Conservation (phyloP, 495 filamentous ascomycete genomes). For the Xylaria nigripes region DNA sequence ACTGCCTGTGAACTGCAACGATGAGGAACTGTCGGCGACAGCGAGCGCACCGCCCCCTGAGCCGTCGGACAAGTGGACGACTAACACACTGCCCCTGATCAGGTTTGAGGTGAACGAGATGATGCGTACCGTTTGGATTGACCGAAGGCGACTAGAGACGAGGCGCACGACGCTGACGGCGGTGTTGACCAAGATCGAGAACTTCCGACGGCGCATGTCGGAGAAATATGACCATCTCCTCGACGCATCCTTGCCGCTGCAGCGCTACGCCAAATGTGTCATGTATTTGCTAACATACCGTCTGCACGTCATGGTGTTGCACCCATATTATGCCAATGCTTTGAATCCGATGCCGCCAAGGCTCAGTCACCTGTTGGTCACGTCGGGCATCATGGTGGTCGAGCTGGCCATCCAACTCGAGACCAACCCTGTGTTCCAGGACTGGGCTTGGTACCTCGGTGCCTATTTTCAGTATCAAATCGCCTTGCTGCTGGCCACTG, state of each 20-base stretch:
- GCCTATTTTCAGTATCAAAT: constrained; percentile 50
- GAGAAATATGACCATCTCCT: constrained; percentile 53
- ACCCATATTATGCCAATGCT: constrained; percentile 54
- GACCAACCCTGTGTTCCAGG: constrained; percentile 40
- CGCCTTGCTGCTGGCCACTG: constrained; percentile 45
- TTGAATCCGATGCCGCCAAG: constrained; percentile 41
- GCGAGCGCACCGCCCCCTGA: constrained; percentile 27
- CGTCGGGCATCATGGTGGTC: constrained; percentile 44
- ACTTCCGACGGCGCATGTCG: constrained; percentile 49
- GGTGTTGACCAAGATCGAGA: constrained; percentile 53
- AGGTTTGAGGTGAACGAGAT: constrained; percentile 68
- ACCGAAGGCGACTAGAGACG: constrained; percentile 52
- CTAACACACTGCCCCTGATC: constrained; percentile 55
- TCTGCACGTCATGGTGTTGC: constrained; percentile 55
- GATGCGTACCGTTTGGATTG: constrained; percentile 55
- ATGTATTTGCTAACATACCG: constrained; percentile 53
- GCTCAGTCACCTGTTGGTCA: constrained; percentile 41
- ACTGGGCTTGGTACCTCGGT: constrained; percentile 50
- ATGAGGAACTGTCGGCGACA: constrained; percentile 44
- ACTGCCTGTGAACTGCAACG: constrained; percentile 59
- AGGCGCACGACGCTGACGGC: constrained; percentile 49
- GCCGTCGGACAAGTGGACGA: constrained; percentile 52
- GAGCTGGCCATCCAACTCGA: constrained; percentile 56
- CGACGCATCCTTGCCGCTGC: constrained; percentile 48
- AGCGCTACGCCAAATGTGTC: constrained; percentile 51